Percentiles rank a stretch among this genome's conserved stretches.
phyloP scores from a whole-genome alignment of 2,329 filamentous ascomycete species.

The Stagonosporopsis rhizophila region DNA sequence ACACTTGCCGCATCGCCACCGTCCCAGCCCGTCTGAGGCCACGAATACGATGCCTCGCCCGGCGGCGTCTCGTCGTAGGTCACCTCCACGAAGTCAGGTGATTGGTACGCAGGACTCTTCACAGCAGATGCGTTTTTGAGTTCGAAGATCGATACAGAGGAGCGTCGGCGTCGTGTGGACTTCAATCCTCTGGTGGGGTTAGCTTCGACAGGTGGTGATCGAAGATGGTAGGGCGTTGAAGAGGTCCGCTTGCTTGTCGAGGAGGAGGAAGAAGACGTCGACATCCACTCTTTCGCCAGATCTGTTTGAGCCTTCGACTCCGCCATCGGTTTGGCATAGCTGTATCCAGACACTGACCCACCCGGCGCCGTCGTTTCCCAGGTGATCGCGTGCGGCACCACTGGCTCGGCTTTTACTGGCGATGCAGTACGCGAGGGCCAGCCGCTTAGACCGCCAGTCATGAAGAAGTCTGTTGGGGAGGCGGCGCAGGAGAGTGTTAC shows the following conservation, averaged over 20 bases:
- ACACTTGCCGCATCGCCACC: background rate
- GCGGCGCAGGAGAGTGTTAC: background rate
- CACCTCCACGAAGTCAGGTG: slow-evolving; percentile 30
- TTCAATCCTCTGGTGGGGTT: background rate
- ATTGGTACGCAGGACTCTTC: slow-evolving; percentile 26
- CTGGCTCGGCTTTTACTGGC: background rate
- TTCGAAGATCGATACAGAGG: background rate
- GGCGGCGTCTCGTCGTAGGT: slow-evolving; percentile 17
- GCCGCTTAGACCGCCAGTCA: slow-evolving; percentile 27
- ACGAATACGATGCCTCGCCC: background rate
- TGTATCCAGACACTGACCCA: background rate
- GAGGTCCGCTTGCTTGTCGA: background rate
- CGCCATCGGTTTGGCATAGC: background rate
- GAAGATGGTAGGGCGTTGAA: background rate
- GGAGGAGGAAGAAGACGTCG: background rate
- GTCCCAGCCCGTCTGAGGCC: background rate
- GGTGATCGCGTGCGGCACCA: slow-evolving; percentile 10
- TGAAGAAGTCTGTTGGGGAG: slow-evolving; percentile 32
- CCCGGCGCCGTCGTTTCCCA: background rate
- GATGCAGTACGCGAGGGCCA: slow-evolving; percentile 19
- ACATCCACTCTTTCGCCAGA: background rate
- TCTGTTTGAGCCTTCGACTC: background rate
- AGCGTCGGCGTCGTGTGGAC: background rate
- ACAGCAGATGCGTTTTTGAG: background rate
- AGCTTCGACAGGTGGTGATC: too few species aligned